phyloP scores from a whole-genome alignment of 1,284 basidiomycete genomes.

The Rhizoctonia solani region DNA sequence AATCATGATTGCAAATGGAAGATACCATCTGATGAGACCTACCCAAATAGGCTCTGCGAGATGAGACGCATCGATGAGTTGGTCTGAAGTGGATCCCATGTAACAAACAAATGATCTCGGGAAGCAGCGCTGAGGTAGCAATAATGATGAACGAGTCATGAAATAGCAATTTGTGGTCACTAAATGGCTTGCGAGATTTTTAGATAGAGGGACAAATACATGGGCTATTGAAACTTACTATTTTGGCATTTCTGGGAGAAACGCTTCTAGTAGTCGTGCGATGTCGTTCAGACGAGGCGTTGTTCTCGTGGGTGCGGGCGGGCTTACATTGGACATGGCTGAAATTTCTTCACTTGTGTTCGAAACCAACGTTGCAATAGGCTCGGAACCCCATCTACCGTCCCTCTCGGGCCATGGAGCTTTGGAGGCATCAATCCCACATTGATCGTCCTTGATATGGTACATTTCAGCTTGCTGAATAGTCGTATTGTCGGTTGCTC shows the following conservation, averaged over 20 bases:
- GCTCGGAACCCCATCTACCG: constrained; percentile 5
- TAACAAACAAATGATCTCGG: constrained; percentile 20
- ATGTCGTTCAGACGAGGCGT: not conserved
- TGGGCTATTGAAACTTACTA: not conserved
- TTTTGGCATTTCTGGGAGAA: constrained; percentile 17
- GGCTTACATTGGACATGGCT: not conserved
- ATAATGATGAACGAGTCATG: constrained; percentile 15
- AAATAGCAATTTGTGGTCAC: constrained; percentile 25
- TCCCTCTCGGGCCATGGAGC: constrained; percentile 3
- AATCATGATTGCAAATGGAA: constrained; percentile 2
- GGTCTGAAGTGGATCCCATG: constrained; percentile 4
- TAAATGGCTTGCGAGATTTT: not conserved
- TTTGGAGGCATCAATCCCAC: not conserved
- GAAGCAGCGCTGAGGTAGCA: constrained; percentile 13
- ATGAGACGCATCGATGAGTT: not conserved
- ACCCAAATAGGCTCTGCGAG: constrained; percentile 20
- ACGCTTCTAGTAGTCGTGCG: constrained; percentile 9
- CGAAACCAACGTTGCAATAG: constrained; percentile 13
- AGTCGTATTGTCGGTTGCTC: not conserved
- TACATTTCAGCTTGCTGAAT: constrained; percentile 17
- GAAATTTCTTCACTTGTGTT: not conserved
- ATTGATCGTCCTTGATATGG: constrained; percentile 2
- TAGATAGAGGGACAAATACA: not conserved
- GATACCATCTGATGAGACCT: constrained; percentile 17
- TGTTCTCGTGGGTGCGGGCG: not conserved